Percentiles rank a stretch among this genome's conserved stretches.
These are phyloP conservation scores for Irpex sp. DNA, from an alignment of 1,284 basidiomycete species.

Conservation along the genomic window DNA sequence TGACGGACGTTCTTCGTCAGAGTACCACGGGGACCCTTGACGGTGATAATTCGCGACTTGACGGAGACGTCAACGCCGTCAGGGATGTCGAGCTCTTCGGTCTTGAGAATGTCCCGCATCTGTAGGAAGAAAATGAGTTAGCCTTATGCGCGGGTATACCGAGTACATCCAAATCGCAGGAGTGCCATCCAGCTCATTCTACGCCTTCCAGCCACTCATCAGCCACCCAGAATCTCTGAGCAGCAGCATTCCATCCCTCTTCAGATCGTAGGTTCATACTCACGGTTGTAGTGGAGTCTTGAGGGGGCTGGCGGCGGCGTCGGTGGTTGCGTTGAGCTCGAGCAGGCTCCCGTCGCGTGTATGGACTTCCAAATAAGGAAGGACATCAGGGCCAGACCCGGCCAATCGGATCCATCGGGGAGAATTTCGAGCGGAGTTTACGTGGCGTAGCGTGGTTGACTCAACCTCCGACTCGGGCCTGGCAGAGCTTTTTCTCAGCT, in stretches of 20 bases:
- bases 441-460: not conserved
- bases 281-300: conserved; percentile 30
- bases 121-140: conserved; percentile 27
- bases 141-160: conserved; percentile 16
- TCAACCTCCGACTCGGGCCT: conserved; percentile 15
- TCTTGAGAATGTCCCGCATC: conserved; percentile 92
- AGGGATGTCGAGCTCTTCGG: conserved; percentile 91
- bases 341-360: not conserved
- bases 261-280: conserved; percentile 19
- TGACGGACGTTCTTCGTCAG: conserved; percentile 91
- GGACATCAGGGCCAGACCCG: not conserved
- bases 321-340: conserved; percentile 10
- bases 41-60: conserved; percentile 88
- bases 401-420: not conserved
- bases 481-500: conserved; percentile 32
- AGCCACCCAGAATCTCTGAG: conserved; percentile 1
- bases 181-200: conserved; percentile 28
- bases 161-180: conserved; percentile 23
- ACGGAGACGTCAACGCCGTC: conserved; percentile 80
- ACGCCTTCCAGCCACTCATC: conserved; percentile 7
- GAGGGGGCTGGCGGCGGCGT: conserved; percentile 27
- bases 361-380: conserved; percentile 9
- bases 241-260: conserved; percentile 4
- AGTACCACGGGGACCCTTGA: conserved; percentile 87
- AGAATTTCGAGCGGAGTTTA: conserved; percentile 2